Base-by-base conservation (phyloP, 257 asterid species). In the Lavandula angustifolia region DNA sequence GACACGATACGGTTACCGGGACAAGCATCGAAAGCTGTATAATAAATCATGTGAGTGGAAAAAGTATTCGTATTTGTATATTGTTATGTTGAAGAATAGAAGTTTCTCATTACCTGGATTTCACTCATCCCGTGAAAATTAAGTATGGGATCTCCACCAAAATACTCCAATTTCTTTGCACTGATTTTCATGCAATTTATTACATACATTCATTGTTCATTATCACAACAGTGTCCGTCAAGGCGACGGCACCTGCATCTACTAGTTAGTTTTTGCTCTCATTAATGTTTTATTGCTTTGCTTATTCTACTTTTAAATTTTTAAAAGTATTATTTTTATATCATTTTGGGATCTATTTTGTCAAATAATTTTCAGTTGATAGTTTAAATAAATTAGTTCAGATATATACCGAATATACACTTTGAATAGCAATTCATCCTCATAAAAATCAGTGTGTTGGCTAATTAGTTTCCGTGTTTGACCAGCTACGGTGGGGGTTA, bases 171-270 rank as follows among this genome's bases (percentile, higher is more conserved):
- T 22, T 22, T 22, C 66, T 3, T 9, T 40, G 70, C 80, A 60
- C 76, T 70, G 80, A 76, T 66, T 75, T 60, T 60, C 60, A 75
- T 70, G 69, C 72, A 42, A 73, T 61, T 14, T 33, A 61, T 67
- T 67, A 29, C 33, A 50, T 58, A 14, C 62, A 49, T 33, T 75
- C 67, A 66, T 70, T 63, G 44, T 37, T 68, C 54, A 59, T 68
- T 69, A 59, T 49, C 67, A 48, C 56, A 29, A 41, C 59, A 82
- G 81, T 69, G 79, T 79, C 71, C 89, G 89, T 83, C 78, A 85
- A 83, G 89, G 94, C 78, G 84, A 83, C 94, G 94, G 94, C 86
- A 76, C 76, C 78, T 54, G 14, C 58, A 64, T 58, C 14, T 53
- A 59, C 60, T 44, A 68, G 56, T 16, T 7, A 40, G n/a, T 40